Conservation (phyloP, 441 rosid genomes). For the Eruca vesicaria region DNA sequence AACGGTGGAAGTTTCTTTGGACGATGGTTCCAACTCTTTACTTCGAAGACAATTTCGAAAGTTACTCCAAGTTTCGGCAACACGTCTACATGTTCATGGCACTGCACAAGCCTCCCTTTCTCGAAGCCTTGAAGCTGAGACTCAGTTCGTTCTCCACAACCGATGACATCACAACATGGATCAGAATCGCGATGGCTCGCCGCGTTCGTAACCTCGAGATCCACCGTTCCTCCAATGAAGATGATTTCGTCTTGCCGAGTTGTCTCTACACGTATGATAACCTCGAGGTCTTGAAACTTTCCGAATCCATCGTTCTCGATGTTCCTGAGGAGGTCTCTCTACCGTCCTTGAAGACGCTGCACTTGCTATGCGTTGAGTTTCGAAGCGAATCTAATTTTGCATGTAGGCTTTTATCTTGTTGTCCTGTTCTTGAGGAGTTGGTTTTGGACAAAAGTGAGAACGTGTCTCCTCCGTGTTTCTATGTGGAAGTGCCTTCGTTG, state of each 20-base stretch:
- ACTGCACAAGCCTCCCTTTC: background rate
- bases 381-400: background rate
- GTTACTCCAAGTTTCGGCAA: background rate
- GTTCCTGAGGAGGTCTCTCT: background rate
- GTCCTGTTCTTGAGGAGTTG: background rate
- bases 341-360: background rate
- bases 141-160: background rate
- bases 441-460: background rate
- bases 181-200: background rate
- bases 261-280: background rate
- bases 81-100: background rate
- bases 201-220: background rate
- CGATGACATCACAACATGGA: background rate
- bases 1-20: background rate
- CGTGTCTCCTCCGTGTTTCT: background rate
- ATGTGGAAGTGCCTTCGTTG: background rate
- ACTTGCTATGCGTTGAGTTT: background rate
- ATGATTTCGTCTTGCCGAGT: background rate
- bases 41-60: background rate
- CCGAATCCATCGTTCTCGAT: background rate
- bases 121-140: background rate
- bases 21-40: background rate
- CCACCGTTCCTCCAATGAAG: background rate
- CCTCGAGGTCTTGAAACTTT: background rate
- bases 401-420: background rate